Base-by-base conservation (phyloP, 2,329 filamentous ascomycete genomes). In the Aspergillus nomiae region DNA sequence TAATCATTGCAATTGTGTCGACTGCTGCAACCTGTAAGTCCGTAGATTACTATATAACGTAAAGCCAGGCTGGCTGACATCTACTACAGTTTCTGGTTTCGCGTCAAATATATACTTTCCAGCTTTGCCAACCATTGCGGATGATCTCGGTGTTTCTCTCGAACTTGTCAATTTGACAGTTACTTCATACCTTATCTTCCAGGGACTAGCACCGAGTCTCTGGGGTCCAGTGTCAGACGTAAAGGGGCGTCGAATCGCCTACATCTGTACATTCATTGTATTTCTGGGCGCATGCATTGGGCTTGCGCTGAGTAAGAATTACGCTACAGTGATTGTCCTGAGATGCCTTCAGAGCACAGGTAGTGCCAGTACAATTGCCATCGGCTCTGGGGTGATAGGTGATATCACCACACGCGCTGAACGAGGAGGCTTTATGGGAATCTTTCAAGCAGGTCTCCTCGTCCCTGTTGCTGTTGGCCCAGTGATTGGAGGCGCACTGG, bases 1-100 rank as follows among this genome's bases (percentile, higher is more conserved):
- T 85, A 0, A 83, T 86, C 30, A 75, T 85, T 0, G 62, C 78
- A 3, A 71, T 84, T 8, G 80, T 82, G 8, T 84, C 84, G 0
- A 78, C 78, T 10, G 84, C 83, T 1, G 83, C 84, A 28, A 85
- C 84, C 1, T 85, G 81, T 84, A 71, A 72, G 75, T 69, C 6
- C 9, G 16, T 10, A 26, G 6, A 19, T 24, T 28, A 26, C 59
- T 21, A 4, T 4, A 1, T 14, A 12, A 45, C 9, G 1, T 11
- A 38, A 8, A 16, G 2, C 21, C 6, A 16, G 9, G 24, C n/a
- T 9, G 4, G 14, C 24, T 57, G 41, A 65, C 14, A 62, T 26
- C 4, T 63, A 61, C 64, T 14, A 11, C 43, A 74, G 72, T 81
- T 61, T 80, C 79, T 2, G 75, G 79, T 6, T 77, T 83, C 12